phyloP scores from a whole-genome alignment of 768 basidiomycete genomes.

The Amanita exitialis region DNA sequence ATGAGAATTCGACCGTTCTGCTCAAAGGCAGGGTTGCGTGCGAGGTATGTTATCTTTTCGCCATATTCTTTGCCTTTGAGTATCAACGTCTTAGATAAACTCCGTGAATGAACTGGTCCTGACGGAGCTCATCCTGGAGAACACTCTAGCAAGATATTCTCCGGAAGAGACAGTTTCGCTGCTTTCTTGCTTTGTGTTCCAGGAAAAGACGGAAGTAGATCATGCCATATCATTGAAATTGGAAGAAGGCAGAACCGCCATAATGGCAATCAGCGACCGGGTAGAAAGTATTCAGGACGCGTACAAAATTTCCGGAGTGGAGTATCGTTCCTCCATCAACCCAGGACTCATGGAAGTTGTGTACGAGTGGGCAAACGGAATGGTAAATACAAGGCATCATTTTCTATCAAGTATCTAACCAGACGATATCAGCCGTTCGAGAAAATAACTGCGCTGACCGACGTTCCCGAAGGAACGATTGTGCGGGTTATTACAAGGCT shows the following conservation, averaged over 20 bases:
- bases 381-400: conserved; percentile 46
- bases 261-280: conserved; percentile 67
- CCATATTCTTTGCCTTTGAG: background rate
- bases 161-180: conserved; percentile 96
- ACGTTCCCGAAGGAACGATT: conserved; percentile 94
- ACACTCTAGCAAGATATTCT: conserved; percentile 81
- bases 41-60: conserved; percentile 47
- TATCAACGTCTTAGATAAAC: conserved; percentile 62
- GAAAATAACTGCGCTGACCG: conserved; percentile 86
- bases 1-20: conserved; percentile 90
- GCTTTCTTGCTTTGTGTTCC: conserved; percentile 94
- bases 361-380: conserved; percentile 98
- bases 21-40: conserved; percentile 97
- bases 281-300: conserved; percentile 73
- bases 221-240: conserved; percentile 75
- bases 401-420: background rate
- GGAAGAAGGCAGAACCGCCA: conserved; percentile 69
- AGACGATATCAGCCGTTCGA: conserved; percentile 69
- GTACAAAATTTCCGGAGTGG: conserved; percentile 71
- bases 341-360: conserved; percentile 93
- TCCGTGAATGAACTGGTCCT: conserved; percentile 95
- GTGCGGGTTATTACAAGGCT: conserved; percentile 92
- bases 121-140: conserved; percentile 95
- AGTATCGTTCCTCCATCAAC: conserved; percentile 72
- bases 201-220: conserved; percentile 92